Evolutionary conservation across 768 basidiomycete species (phyloP).

Genomic region (Amanita muscaria): DNA sequence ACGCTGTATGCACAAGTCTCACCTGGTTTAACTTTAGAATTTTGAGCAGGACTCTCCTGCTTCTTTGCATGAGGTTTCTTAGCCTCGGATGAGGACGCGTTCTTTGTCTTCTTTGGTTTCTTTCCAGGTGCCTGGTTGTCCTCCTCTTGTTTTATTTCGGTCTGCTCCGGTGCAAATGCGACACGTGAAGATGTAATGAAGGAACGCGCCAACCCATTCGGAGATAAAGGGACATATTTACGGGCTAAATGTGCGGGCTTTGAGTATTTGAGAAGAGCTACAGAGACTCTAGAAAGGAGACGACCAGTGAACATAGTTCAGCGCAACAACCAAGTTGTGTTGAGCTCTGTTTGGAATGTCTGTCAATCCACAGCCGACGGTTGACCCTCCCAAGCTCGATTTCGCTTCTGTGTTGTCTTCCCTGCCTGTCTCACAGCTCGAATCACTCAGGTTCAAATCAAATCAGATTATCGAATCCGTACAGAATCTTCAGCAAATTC

Average conservation of each 20-base stretch:
- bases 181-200: background rate
- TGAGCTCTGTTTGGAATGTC: background rate
- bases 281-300: background rate
- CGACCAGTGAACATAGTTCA: no score
- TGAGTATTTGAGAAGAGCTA: background rate
- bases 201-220: conserved; percentile 4
- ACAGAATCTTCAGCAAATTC: conserved; percentile 48
- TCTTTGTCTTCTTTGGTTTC: no score
- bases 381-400: background rate
- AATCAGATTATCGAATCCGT: conserved; percentile 77
- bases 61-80: background rate
- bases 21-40: no score
- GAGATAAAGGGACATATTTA: background rate
- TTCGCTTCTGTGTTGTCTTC: conserved; percentile 15
- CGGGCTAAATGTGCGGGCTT: background rate
- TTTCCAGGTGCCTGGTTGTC: background rate
- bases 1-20: no score
- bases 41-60: no score
- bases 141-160: background rate
- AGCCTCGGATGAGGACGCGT: background rate
- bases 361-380: background rate
- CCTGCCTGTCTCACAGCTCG: conserved; percentile 60
- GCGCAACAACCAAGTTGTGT: no score
- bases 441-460: conserved; percentile 69
- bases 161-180: background rate